These are phyloP conservation scores for Drosera spatulata DNA, from an alignment of 179 eudicot genomes.

Conservation along the genomic window DNA sequence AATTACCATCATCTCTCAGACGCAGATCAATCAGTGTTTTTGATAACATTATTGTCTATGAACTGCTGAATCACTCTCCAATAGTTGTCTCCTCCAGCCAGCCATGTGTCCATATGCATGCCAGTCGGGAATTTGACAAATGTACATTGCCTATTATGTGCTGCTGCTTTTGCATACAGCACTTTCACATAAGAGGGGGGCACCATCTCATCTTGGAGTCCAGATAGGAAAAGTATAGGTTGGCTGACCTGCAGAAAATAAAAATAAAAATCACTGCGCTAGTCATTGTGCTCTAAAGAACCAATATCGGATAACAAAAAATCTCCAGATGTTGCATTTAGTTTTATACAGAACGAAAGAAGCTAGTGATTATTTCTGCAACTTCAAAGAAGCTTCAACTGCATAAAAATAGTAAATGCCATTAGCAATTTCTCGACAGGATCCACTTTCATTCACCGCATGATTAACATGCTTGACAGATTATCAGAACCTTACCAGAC, in stretches of 20 bases:
- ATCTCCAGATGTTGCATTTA: too few species aligned
- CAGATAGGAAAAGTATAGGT: constrained; percentile 84
- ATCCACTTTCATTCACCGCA: too few species aligned
- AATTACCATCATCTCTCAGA: constrained; percentile 21
- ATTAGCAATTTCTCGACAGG: too few species aligned
- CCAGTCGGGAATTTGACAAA: constrained; percentile 83
- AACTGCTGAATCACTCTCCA: constrained; percentile 64
- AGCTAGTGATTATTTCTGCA: too few species aligned
- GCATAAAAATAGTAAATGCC: too few species aligned
- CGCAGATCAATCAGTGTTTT: constrained; percentile 19
- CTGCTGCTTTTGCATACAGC: constrained; percentile 90
- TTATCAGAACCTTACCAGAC: too few species aligned
- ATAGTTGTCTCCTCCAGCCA: constrained; percentile 81
- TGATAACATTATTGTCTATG: constrained; percentile 31
- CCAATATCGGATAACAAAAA: too few species aligned
- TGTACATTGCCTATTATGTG: constrained; percentile 46
- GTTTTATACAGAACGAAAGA: too few species aligned
- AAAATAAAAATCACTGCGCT: too few species aligned
- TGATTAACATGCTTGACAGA: too few species aligned
- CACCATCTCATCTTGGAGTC: constrained; percentile 92
- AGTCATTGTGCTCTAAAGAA: too few species aligned
- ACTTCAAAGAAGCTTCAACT: too few species aligned
- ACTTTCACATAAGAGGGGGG: constrained; percentile 82
- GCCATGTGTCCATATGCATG: constrained; percentile 99
- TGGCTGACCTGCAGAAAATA: constrained; percentile 56